These are phyloP conservation scores for Pseudopithomyces chartarum DNA, from an alignment of 2,329 filamentous ascomycete species.

Conservation along the genomic window DNA sequence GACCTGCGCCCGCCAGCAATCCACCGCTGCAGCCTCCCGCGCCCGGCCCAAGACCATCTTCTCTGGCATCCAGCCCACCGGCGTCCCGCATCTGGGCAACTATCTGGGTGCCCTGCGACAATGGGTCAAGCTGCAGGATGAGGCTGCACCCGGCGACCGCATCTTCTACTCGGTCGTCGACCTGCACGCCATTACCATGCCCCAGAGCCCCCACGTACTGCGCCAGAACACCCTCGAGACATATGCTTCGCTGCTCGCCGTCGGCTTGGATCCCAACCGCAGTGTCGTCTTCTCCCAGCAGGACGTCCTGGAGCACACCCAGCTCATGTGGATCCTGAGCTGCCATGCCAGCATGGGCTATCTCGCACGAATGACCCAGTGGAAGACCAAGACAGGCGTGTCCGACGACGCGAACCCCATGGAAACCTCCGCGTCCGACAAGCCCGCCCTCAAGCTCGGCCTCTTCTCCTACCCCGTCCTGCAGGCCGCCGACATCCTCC, in stretches of 20 bases:
- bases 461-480: constrained; percentile 96
- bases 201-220: constrained; percentile 66
- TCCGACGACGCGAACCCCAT: constrained; percentile 62
- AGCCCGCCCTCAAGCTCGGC: constrained; percentile 76
- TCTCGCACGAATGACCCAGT: constrained; percentile 98
- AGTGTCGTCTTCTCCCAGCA: constrained; percentile 85
- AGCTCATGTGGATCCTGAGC: constrained; percentile 96
- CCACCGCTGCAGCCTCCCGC: constrained; percentile 7
- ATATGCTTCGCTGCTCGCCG: constrained; percentile 79
- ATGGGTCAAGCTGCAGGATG: constrained; percentile 82
- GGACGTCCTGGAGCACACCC: constrained; percentile 75
- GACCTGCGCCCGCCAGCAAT: constrained; percentile 13
- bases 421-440: constrained; percentile 53
- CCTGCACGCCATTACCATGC: constrained; percentile 85
- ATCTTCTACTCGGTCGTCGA: constrained; percentile 90
- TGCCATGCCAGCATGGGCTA: constrained; percentile 92
- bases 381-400: constrained; percentile 84
- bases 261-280: constrained; percentile 79
- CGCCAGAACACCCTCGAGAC: constrained; percentile 71
- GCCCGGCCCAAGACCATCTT: constrained; percentile 65
- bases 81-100: constrained; percentile 91
- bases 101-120: constrained; percentile 87
- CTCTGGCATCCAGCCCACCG: constrained; percentile 96
- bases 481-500: constrained; percentile 90
- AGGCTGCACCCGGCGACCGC: constrained; percentile 60